Base-by-base conservation (phyloP, 176 grass and related monocot species). In the Cymbopogon citratus region DNA sequence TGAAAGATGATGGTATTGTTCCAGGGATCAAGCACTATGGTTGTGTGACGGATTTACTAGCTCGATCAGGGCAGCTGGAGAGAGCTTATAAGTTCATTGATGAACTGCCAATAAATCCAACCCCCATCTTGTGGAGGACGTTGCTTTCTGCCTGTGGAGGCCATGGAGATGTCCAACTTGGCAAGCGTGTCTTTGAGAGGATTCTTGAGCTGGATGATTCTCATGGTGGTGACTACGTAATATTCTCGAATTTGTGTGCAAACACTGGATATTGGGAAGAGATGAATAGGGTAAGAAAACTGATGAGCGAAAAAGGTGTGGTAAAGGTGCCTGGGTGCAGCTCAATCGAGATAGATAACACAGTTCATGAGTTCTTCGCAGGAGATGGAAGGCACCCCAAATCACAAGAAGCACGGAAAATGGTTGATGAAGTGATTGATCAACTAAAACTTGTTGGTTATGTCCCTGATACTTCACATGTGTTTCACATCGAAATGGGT, bases 301-400 rank as follows among this genome's bases (percentile, higher is more conserved):
- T 89, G 71, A 91, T 94, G 87, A 80, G n/a, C 54, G 92, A 94
- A 44, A 85, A 87, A n/a, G 85, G 87, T 28, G 87, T 83, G 29
- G 87, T 87, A 46, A 94, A 94, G 87, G 89, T 94, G 74, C 89
- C 92, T 8, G 89, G 92, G 12, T 94, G 89, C 35, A 94, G 92
- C 82, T 94, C 92, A 72, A 91, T 91, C 21, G 92, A 94, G 87
- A 84, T 89, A 83, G 57, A 91, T 24, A 91, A 85, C 54, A 83
- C 21, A 7, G 89, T 94, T 68, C 92, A 94, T 18, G 92, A 94
- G 63, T 94, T 94, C 78, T 94, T 94, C 75, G 81, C 92, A 35
- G 92, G 92, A 78, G 92, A 94, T 78, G 92, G 89, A 64, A 87
- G 80, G 66, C 87, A 91, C 64, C 81, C 89, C 41, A 83, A 89